These are phyloP conservation scores for Batrachochytrium dendrobatidis DNA, from an alignment of 371 early-diverging fungal species.

Conservation along the genomic window DNA sequence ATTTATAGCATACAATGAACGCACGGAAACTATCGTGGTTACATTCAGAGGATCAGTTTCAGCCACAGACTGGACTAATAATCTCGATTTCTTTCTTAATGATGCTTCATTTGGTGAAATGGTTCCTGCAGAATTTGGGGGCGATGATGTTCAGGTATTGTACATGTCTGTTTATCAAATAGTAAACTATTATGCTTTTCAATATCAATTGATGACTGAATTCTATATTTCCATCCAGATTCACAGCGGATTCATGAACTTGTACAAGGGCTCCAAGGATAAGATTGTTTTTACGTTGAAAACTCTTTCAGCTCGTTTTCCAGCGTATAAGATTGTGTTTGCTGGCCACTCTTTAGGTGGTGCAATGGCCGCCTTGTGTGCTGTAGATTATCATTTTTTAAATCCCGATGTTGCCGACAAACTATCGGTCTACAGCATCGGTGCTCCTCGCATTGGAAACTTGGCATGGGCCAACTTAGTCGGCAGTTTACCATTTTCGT, in stretches of 20 bases:
- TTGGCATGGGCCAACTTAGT: not conserved
- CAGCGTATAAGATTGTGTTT: not conserved
- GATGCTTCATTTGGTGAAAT: not conserved
- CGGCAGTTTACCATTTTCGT: slow-evolving; percentile 1
- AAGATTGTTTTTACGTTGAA: not conserved
- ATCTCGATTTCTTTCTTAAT: not conserved
- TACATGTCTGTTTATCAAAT: no score
- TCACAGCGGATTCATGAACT: not conserved
- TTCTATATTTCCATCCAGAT: not conserved
- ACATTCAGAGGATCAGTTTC: not conserved
- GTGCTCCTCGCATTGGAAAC: not conserved
- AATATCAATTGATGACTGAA: no score
- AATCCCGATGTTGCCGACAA: not conserved
- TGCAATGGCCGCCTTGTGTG: not conserved
- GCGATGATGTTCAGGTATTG: no score
- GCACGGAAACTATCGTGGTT: not conserved
- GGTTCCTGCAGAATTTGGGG: no score
- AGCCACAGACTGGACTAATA: not conserved
- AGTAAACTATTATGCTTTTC: no score
- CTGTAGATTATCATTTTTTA: not conserved
- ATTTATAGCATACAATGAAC: not conserved
- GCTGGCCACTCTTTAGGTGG: no score
- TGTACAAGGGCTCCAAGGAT: not conserved
- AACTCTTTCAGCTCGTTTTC: not conserved
- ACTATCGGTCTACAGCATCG: not conserved